phyloP scores from a whole-genome alignment of 192 early-diverging fungal species.

The Dissophora ornata region DNA sequence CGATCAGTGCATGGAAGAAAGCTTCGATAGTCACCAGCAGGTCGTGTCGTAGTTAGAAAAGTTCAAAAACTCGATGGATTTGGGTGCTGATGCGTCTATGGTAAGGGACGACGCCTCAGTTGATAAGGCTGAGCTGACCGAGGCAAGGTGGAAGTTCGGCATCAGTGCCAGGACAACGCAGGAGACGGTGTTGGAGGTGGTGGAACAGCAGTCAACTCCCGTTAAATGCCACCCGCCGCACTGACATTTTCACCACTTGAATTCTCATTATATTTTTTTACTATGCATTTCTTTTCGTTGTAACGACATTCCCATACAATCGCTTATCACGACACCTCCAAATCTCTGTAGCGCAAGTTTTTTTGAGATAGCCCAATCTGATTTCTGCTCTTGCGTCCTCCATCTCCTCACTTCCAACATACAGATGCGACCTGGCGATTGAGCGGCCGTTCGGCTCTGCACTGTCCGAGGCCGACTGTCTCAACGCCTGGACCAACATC shows the following conservation, averaged over 20 bases:
- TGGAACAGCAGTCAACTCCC: neutral
- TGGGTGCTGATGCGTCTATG: neutral
- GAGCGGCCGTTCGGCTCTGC: neutral
- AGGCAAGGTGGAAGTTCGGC: neutral
- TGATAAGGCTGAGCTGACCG: neutral
- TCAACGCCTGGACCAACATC: slow-evolving; percentile 1
- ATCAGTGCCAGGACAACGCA: neutral
- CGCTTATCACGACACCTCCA: too few species aligned
- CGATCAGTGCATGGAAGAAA: neutral
- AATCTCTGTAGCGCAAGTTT: too few species aligned
- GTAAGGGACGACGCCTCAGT: neutral
- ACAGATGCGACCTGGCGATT: neutral
- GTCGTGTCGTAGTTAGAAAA: neutral
- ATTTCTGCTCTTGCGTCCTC: too few species aligned
- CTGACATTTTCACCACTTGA: neutral
- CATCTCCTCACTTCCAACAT: neutral
- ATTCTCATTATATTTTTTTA: neutral
- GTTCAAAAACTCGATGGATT: neutral
- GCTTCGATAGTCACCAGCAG: neutral
- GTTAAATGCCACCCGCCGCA: neutral
- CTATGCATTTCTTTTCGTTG: too few species aligned
- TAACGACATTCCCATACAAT: too few species aligned
- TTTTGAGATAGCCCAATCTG: too few species aligned
- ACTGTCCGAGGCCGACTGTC: neutral
- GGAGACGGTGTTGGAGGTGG: neutral